Conservation (phyloP, 2,329 filamentous ascomycete genomes). For the Botrytis sinoallii region DNA sequence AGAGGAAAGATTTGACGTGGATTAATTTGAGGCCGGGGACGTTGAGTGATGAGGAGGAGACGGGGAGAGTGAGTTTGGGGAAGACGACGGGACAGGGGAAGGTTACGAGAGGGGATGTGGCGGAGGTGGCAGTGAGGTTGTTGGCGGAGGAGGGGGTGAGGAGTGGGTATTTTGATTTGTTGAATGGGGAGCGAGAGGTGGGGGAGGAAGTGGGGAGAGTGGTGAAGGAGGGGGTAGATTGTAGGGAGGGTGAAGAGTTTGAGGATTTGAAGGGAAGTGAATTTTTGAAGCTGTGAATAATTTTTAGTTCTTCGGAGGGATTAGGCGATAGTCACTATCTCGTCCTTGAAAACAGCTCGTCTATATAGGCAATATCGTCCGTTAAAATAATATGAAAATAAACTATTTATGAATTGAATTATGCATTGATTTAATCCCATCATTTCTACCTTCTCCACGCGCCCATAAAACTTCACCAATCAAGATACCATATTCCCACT, state of each 20-base stretch:
- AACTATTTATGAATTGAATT: not conserved
- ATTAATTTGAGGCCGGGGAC: conserved; percentile 53
- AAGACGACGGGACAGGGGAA: conserved; percentile 39
- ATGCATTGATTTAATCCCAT: not conserved
- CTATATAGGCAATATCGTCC: not conserved
- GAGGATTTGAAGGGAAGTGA: conserved; percentile 29
- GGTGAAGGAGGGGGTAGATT: conserved; percentile 49
- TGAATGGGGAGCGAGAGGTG: conserved; percentile 51
- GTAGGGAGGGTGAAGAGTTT: conserved; percentile 49
- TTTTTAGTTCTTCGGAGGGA: not conserved
- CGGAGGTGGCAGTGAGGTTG: conserved; percentile 53
- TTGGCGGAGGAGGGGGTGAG: conserved; percentile 47
- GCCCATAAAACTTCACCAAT: not conserved
- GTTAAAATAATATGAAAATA: not conserved
- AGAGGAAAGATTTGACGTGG: conserved; percentile 39
- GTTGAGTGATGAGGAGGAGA: conserved; percentile 49
- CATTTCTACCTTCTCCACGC: not conserved
- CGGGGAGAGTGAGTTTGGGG: conserved; percentile 43
- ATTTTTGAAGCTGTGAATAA: not conserved
- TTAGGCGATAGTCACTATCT: not conserved
- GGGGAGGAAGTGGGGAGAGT: conserved; percentile 48
- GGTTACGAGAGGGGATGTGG: conserved; percentile 58
- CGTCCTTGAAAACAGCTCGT: not conserved
- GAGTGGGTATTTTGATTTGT: conserved; percentile 52
- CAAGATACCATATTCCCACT: not conserved